Conservation (phyloP, 306 rosid genomes). For the Bauhinia variegata region DNA sequence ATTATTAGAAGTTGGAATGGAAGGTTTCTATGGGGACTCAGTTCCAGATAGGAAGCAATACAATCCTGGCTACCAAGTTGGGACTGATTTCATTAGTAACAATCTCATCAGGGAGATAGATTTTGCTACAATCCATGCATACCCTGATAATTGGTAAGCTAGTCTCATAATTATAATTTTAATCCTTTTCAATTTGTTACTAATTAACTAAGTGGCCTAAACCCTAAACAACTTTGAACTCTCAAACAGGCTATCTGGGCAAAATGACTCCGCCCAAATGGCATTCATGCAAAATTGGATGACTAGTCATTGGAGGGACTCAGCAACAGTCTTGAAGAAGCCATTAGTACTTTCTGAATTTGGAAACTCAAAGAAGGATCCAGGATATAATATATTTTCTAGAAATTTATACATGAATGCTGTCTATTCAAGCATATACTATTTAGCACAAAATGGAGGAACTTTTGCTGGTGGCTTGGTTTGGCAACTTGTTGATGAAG, state of each 20-base stretch:
- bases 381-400: slow-evolving; percentile 29
- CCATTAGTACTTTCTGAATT: slow-evolving; percentile 57
- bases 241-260: slow-evolving; percentile 43
- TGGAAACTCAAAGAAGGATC: slow-evolving; percentile 49
- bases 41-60: slow-evolving; percentile 48
- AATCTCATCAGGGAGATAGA: slow-evolving; percentile 52
- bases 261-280: slow-evolving; percentile 43
- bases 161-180: not conserved
- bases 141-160: slow-evolving; percentile 58
- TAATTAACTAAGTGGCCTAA: not conserved
- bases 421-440: slow-evolving; percentile 42
- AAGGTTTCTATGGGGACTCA: slow-evolving; percentile 70
- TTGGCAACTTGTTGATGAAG: slow-evolving; percentile 59
- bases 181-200: not conserved
- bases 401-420: slow-evolving; percentile 43
- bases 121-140: slow-evolving; percentile 63
- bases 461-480: slow-evolving; percentile 52
- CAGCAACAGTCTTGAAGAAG: slow-evolving; percentile 49
- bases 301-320: slow-evolving; percentile 48
- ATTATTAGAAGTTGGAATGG: slow-evolving; percentile 64
- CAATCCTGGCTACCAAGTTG: slow-evolving; percentile 60
- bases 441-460: slow-evolving; percentile 44
- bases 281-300: slow-evolving; percentile 49
- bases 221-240: not conserved
- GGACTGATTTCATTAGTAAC: slow-evolving; percentile 55